Evolutionary conservation across 164 flowering plant genomes (phyloP).

Genomic region (Euptelea pleiosperma): DNA sequence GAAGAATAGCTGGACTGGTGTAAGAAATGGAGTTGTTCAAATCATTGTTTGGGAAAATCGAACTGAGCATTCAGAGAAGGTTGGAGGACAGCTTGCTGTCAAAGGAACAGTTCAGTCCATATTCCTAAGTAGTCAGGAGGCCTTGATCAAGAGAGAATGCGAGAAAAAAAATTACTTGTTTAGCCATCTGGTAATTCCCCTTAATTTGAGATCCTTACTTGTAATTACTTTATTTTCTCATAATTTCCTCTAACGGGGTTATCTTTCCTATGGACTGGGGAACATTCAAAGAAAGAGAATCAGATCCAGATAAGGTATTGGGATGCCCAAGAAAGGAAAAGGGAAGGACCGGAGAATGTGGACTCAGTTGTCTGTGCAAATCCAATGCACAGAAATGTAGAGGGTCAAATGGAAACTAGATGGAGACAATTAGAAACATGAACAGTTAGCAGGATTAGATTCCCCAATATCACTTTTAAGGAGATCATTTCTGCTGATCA

Average conservation of each 20-base stretch:
- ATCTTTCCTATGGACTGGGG: slow-evolving; percentile 25
- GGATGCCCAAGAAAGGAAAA: slow-evolving; percentile 50
- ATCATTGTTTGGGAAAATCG: slow-evolving; percentile 49
- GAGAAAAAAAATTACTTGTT: slow-evolving; percentile 50
- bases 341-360: slow-evolving; percentile 33
- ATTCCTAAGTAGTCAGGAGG: slow-evolving; percentile 43
- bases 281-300: slow-evolving; percentile 41
- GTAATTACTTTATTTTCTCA: background rate
- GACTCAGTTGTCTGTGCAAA: slow-evolving; percentile 27
- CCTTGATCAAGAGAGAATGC: slow-evolving; percentile 47
- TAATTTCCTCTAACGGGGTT: too few species aligned
- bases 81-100: slow-evolving; percentile 55
- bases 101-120: slow-evolving; percentile 45
- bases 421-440: slow-evolving; percentile 14
- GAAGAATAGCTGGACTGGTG: slow-evolving; percentile 12
- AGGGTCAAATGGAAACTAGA: slow-evolving; percentile 19
- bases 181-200: slow-evolving; percentile 38
- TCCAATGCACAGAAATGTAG: slow-evolving; percentile 19
- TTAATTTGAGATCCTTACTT: slow-evolving; percentile 6
- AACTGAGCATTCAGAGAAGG: slow-evolving; percentile 35
- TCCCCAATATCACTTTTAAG: slow-evolving; percentile 30
- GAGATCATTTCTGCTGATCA: slow-evolving; percentile 38
- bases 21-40: too few species aligned
- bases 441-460: slow-evolving; percentile 21
- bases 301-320: slow-evolving; percentile 34